Evolutionary conservation across 805 yeast genomes (phyloP).

Genomic region (Schwanniomyces yamadae): DNA sequence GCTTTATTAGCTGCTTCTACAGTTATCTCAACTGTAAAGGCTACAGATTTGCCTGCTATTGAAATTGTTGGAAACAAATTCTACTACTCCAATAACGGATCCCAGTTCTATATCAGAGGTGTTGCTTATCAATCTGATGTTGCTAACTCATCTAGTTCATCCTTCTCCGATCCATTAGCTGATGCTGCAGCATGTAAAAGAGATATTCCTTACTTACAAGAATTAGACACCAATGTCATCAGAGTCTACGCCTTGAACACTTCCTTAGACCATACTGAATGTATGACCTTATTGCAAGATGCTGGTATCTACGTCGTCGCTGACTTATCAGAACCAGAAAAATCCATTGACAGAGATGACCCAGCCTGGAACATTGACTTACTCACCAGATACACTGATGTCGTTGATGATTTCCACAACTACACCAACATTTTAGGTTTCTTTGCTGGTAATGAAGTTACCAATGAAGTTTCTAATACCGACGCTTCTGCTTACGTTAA

Average conservation of each 20-base stretch:
- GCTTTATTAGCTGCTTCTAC: slow-evolving; percentile 20
- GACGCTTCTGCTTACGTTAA: slow-evolving; percentile 79
- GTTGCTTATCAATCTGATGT: slow-evolving; percentile 77
- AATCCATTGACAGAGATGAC: slow-evolving; percentile 57
- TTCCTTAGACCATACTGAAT: slow-evolving; percentile 60
- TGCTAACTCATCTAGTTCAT: slow-evolving; percentile 41
- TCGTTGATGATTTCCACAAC: slow-evolving; percentile 65
- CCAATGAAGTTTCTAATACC: slow-evolving; percentile 64
- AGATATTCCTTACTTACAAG: slow-evolving; percentile 69
- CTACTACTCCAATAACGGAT: slow-evolving; percentile 72
- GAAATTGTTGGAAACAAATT: slow-evolving; percentile 78
- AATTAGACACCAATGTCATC: slow-evolving; percentile 63
- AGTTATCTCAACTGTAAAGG: slow-evolving; percentile 19
- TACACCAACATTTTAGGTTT: slow-evolving; percentile 77
- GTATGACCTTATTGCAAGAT: slow-evolving; percentile 65
- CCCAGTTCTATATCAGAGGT: slow-evolving; percentile 76
- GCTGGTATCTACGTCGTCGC: slow-evolving; percentile 92
- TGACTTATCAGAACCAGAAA: slow-evolving; percentile 74
- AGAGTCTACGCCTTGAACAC: slow-evolving; percentile 75
- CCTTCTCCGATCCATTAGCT: slow-evolving; percentile 71
- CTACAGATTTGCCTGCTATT: slow-evolving; percentile 57
- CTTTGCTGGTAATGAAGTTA: slow-evolving; percentile 85
- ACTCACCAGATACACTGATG: slow-evolving; percentile 64
- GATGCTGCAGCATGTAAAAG: slow-evolving; percentile 60
- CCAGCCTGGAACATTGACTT: slow-evolving; percentile 67